Evolutionary conservation across 345 rosid genomes (phyloP), one percentile per base, ranked within the genome.

Genomic region (Eucalyptus shirleyi): DNA sequence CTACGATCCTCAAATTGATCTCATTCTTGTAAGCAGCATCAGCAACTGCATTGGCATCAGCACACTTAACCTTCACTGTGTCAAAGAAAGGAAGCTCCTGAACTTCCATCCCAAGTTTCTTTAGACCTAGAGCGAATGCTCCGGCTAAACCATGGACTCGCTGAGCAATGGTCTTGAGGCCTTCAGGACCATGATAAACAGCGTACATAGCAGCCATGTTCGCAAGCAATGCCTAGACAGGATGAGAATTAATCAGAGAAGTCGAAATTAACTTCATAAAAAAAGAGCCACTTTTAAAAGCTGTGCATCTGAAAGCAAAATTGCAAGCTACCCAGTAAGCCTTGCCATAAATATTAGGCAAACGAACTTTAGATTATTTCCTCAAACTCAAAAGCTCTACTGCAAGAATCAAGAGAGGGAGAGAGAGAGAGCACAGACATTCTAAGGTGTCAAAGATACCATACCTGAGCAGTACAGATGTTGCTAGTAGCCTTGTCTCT

Each of bases 401-500:
- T 18, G 45, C 26, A 72, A 72, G 8, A 56, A 82, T 50, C 80
- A 8, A 53, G 60, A 55, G 87, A 19, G 72, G 4, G 59, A 53
- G 59, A 53, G 30, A 56, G 59, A 19, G 53, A 45, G 49, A 30
- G 53, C 12, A 23, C 32, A 15, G 83, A 72, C 45, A 72, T 72
- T 72, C 19, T 12, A n/a, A 34, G 69, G 45, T 44, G 91, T 56
- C 34, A 89, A 89, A 67, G 87, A 26, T 87, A 8, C 87, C 94
- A 94, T 95, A 97, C 99, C 91, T 98, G 99, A 92, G 99, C 98
- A 87, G 99, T 98, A 92, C 99, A 98, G 93, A 98, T 98, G 96
- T 98, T 98, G 94, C 99, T 97, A 87, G 99, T 97, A 86, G 99
- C 99, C 94, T 98, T 98, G 92, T 98, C 99, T 93, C 99, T 95